phyloP scores from a whole-genome alignment of 352 stramenopile genomes.

The Globisporangium spinosum region DNA sequence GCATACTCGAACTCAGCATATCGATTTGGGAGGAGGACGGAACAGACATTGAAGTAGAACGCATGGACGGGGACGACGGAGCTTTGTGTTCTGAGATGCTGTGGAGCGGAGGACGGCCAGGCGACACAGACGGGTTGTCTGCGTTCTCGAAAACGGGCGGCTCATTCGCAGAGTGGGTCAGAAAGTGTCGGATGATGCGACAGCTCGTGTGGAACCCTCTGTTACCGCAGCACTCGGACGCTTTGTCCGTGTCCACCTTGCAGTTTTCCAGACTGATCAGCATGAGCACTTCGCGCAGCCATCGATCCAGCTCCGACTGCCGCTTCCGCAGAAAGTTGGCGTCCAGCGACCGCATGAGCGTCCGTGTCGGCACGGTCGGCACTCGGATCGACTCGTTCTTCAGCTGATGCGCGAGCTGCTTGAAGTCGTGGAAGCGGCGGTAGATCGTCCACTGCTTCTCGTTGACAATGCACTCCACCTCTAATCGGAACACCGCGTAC shows the following conservation, averaged over 20 bases:
- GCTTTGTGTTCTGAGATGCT: conserved; percentile 54
- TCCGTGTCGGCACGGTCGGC: conserved; percentile 71
- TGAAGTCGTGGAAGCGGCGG: conserved; percentile 83
- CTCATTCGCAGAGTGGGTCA: conserved; percentile 75
- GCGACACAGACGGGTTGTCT: conserved; percentile 20
- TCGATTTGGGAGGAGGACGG: conserved; percentile 31
- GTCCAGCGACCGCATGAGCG: conserved; percentile 80
- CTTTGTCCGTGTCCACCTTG: conserved; percentile 63
- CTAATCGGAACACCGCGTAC: conserved; percentile 79
- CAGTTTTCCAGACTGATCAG: conserved; percentile 77
- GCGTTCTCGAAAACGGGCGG: conserved; percentile 62
- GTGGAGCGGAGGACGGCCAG: conserved; percentile 27
- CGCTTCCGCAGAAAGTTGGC: conserved; percentile 80
- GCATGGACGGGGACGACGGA: conserved; percentile 19
- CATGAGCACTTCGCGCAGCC: conserved; percentile 81
- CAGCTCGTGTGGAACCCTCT: conserved; percentile 64
- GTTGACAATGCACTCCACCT: conserved; percentile 83
- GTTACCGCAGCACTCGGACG: conserved; percentile 60
- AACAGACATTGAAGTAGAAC: conserved; percentile 14
- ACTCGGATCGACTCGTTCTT: conserved; percentile 78
- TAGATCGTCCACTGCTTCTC: conserved; percentile 89
- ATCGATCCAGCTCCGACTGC: conserved; percentile 79
- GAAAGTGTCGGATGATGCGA: conserved; percentile 64
- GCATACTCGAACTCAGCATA: conserved; percentile 43
- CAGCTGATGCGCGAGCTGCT: conserved; percentile 76